A percentile compares a stretch with the other conserved stretches of the same genome.
phyloP scores from a whole-genome alignment of 192 early-diverging fungal genomes.

The Coemansia sp. region DNA sequence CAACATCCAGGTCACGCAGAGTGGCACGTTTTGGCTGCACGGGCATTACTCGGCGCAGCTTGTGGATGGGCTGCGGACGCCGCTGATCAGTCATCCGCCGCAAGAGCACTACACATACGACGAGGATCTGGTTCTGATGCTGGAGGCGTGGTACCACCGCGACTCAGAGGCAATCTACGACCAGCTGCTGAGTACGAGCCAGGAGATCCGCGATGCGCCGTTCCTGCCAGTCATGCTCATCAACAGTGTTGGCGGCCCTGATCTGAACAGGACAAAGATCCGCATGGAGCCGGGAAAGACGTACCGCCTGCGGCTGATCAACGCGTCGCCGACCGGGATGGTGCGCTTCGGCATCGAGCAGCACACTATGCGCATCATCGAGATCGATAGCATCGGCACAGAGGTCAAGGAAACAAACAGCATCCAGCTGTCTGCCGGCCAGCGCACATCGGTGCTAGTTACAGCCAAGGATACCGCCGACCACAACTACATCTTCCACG shows the following conservation, averaged over 20 bases:
- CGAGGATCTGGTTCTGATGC: conserved; percentile 62
- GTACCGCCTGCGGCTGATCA: conserved; percentile 80
- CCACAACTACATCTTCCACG: conserved; percentile 70
- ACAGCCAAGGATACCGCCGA: conserved; percentile 61
- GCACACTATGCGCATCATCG: conserved; percentile 77
- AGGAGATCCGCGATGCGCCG: conserved; percentile 22
- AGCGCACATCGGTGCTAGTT: conserved; percentile 78
- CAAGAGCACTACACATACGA: conserved; percentile 62
- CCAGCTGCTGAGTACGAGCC: conserved; percentile 59
- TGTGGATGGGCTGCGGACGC: conserved; percentile 74
- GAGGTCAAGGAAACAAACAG: conserved; percentile 57
- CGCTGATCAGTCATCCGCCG: conserved; percentile 68
- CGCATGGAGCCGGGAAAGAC: conserved; percentile 72
- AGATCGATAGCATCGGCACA: conserved; percentile 72
- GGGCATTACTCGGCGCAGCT: conserved; percentile 71
- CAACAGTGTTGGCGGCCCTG: conserved; percentile 61
- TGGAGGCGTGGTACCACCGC: conserved; percentile 74
- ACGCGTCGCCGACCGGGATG: conserved; percentile 70
- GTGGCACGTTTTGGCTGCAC: conserved; percentile 86
- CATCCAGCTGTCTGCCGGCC: conserved; percentile 67
- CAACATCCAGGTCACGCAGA: conserved; percentile 62
- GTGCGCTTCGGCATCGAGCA: conserved; percentile 77
- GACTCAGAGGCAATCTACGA: conserved; percentile 56
- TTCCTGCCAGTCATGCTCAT: conserved; percentile 52
- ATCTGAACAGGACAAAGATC: conserved; percentile 55